Evolutionary conservation across 805 yeast species (phyloP), one percentile per base, ranked within the genome.

Genomic region (Starmerella apicola): DNA sequence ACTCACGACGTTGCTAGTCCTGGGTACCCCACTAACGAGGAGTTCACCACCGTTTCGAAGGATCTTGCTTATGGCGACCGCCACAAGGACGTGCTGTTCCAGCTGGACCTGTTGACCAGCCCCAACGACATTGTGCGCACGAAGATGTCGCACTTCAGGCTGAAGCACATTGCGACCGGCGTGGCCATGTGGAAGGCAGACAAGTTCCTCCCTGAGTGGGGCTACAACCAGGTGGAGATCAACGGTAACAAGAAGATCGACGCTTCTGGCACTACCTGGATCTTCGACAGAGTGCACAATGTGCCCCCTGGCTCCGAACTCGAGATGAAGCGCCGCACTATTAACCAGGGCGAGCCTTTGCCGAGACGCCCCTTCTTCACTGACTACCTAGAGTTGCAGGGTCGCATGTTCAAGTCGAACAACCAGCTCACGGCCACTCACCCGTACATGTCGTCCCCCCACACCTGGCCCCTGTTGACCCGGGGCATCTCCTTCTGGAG

Each of bases 401-500:
- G 68, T 23, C 67, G 72, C 44, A 91, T 91, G 98, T 85, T 91
- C 67, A 74, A 76, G 46, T 95, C 86, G 55, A 91, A 91, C 64
- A 91, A 88, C 64, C 76, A 78, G 51, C 68, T 91, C 49, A 70
- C 85, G 1, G 70, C 86, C 13, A 84, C 81, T 20, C 98, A 91
- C 62, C 98, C 98, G 34, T 91, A 82, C 66, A 95, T 96, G 8
- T 84, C 96, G 4, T 77, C 75, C 46, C 98, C 98, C 2, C 71
- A 75, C 48, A 65, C 78, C 6, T 91, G 98, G 98, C 98, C 98
- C 16, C 68, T 82, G 46, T 72, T 91, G 40, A 60, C 79, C 39
- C 73, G 82, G 13, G 98, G 98, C 51, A 96, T 91, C 29, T 84
- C 96, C 1, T 91, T 88, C 68, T 91, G 97, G 96, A 86, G 93